Evolutionary conservation across 306 rosid species (phyloP).

Genomic region (Trifolium fragiferum): DNA sequence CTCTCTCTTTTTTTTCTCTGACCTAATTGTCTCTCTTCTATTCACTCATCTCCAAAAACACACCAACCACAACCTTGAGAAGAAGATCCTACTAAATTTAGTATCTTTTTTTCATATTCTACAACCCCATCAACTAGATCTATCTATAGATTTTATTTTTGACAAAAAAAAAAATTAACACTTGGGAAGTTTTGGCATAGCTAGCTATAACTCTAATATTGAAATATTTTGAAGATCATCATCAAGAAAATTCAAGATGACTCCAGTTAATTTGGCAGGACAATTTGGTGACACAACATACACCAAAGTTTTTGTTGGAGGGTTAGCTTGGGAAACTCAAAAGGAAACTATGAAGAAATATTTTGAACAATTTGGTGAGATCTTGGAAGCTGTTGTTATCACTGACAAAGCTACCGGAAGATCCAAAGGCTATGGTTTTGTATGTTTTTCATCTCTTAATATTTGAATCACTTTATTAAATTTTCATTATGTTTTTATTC

Average conservation of each 20-base stretch:
- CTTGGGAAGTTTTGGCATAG: conserved; percentile 42
- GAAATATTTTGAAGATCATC: neutral
- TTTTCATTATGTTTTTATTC: neutral
- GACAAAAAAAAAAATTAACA: conserved; percentile 26
- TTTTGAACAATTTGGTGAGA: conserved; percentile 96
- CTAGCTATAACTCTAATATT: conserved; percentile 21
- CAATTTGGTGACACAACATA: conserved; percentile 98
- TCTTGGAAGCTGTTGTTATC: conserved; percentile 99
- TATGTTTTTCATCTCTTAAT: conserved; percentile 40
- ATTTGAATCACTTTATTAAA: neutral
- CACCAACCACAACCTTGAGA: conserved; percentile 35
- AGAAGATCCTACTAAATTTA: conserved; percentile 50
- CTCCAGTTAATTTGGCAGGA: conserved; percentile 74
- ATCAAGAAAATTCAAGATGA: conserved; percentile 48
- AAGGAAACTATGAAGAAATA: conserved; percentile 97
- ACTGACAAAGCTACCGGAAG: conserved; percentile 97
- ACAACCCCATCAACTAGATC: conserved; percentile 44
- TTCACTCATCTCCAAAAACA: conserved; percentile 34
- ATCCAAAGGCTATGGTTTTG: conserved; percentile 99
- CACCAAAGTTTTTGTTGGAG: conserved; percentile 97
- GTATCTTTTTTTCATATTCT: conserved; percentile 44
- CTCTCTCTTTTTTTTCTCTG: conserved; percentile 48
- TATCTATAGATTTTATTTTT: conserved; percentile 38
- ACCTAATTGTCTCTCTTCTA: conserved; percentile 54
- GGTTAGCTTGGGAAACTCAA: conserved; percentile 99